Percentiles rank a stretch among this genome's conserved stretches.
Evolutionary conservation across 23 red algal genomes (phyloP).

Genomic region (Gracilaria caudata): DNA sequence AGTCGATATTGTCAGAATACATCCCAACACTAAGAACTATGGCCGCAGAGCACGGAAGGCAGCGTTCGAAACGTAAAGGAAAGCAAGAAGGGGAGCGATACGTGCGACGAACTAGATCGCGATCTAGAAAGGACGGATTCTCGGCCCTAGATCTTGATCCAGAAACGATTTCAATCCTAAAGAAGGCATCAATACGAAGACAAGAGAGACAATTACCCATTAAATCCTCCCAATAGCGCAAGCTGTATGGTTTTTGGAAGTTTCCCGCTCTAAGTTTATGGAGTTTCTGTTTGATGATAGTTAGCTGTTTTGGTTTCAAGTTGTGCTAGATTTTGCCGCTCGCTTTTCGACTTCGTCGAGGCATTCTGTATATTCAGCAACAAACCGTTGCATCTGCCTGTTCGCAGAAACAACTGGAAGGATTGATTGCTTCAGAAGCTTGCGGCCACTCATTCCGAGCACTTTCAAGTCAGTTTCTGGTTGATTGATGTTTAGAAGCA

Average conservation of each 20-base stretch:
- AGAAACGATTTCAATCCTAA: slow-evolving; percentile 31
- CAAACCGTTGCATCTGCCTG: slow-evolving; percentile 74
- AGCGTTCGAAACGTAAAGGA: background rate
- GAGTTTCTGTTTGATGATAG: slow-evolving; percentile 6
- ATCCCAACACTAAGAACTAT: slow-evolving; percentile 46
- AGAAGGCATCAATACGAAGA: slow-evolving; percentile 23
- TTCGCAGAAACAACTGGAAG: slow-evolving; percentile 72
- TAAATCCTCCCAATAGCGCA: slow-evolving; percentile 1
- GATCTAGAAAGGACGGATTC: slow-evolving; percentile 25
- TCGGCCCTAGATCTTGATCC: slow-evolving; percentile 37
- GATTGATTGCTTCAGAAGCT: slow-evolving; percentile 63
- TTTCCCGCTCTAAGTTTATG: background rate
- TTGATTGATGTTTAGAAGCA: slow-evolving; percentile 39
- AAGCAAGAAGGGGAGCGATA: slow-evolving; percentile 7
- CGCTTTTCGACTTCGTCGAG: slow-evolving; percentile 37
- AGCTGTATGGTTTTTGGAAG: background rate
- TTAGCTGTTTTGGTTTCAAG: slow-evolving; percentile 29
- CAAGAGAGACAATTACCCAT: background rate
- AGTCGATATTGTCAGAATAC: slow-evolving; percentile 38
- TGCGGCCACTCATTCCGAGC: slow-evolving; percentile 49
- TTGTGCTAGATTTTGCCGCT: background rate
- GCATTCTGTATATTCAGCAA: slow-evolving; percentile 68
- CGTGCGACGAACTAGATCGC: slow-evolving; percentile 36
- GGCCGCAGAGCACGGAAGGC: slow-evolving; percentile 25
- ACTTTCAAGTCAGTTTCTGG: slow-evolving; percentile 35